These are phyloP conservation scores for Melastoma malabathricum DNA, from an alignment of 345 rosid genomes.

Conservation along the genomic window DNA sequence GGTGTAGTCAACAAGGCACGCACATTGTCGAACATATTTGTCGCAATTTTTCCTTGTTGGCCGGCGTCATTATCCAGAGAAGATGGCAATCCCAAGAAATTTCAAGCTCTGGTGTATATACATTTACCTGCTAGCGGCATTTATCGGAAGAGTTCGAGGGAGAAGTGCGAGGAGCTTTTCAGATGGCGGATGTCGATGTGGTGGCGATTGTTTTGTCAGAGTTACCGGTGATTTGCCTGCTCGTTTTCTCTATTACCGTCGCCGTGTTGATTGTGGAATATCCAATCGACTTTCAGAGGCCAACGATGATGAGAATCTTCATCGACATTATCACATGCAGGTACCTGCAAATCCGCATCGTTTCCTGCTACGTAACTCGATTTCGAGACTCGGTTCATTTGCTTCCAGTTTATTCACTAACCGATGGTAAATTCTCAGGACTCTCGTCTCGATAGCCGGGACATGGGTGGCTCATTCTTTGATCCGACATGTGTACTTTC, in stretches of 20 bases:
- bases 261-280: conserved; percentile 8
- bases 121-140: no score
- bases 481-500: conserved; percentile 3
- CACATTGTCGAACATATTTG: no score
- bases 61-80: no score
- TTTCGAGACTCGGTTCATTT: no score
- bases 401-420: no score
- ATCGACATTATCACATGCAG: conserved; percentile 18
- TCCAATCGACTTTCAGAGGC: neutral
- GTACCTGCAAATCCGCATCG: conserved; percentile 4
- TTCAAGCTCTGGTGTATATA: no score
- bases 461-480: conserved; percentile 14
- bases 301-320: conserved; percentile 13
- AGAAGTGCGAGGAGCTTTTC: no score
- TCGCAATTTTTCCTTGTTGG: no score
- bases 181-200: neutral
- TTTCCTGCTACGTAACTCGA: no score
- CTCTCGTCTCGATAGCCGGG: conserved; percentile 7
- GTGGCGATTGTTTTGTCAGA: conserved; percentile 9
- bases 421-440: conserved; percentile 4
- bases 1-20: no score
- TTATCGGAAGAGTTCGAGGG: no score
- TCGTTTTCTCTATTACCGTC: conserved; percentile 7
- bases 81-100: no score
- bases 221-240: conserved; percentile 16